Evolutionary conservation across 306 rosid species (phyloP), one percentile per base, ranked within the genome.

Genomic region (Parietaria judaica): DNA sequence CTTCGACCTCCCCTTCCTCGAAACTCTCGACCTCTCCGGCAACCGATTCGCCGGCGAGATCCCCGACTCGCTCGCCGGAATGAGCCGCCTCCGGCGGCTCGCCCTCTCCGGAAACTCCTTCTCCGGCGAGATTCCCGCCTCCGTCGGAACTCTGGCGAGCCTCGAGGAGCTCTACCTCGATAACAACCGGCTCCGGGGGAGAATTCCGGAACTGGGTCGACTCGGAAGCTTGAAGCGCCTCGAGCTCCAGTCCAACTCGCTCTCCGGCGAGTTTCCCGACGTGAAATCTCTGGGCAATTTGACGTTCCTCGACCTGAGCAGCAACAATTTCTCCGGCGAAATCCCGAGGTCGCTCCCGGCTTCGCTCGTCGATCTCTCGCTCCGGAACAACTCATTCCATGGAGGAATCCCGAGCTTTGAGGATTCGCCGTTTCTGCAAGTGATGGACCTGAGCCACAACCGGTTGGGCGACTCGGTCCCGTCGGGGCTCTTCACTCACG

Each of bases 131-230:
- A 69, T 88, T 1, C 94, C 95, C 37, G 78, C 95, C 9, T 17
- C 88, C 6, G 83, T 88, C 7, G 84, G 77, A 0, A 71, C 73
- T 0, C 89, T 87, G 47, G 0, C 72, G 0, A 66, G 41, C 6
- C 84, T 91, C 4, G 77, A 83, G 70, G 96, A 91, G 63, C 79
- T 91, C 0, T 88, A 60, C 60, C 90, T 91, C 34, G 89, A 88
- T 54, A 74, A 74, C 70, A 91, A 88, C 74, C 56, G 70, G 9
- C 81, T 91, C 8, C 14, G 54, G 13, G 98, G 96, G 15, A 13
- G 72, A 6, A 64, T 83, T 31, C 91, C 96, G 8, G 57, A 61
- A 0, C 56, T 85, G 50, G 75, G 62, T 41, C 17, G 49, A 11
- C 76, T 87, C 0, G 38, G 1, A 41, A 78, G 68, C 65, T 64